Percentiles rank a stretch among this genome's conserved stretches.
Conservation (phyloP, 257 asterid species). For the Capsicum rhomboideum region DNA sequence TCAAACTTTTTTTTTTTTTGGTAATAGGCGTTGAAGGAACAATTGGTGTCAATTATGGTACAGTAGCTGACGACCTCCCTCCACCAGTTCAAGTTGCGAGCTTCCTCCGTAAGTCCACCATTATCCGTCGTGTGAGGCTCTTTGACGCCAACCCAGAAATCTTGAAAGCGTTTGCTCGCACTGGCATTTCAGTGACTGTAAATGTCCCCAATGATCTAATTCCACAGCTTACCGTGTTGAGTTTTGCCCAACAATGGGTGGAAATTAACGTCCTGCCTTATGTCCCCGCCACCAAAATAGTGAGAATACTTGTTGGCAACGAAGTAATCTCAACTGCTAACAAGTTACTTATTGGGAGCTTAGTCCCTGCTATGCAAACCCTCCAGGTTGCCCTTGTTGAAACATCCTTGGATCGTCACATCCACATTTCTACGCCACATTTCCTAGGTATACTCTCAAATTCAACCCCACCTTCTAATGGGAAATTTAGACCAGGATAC, state of each 20-base stretch:
- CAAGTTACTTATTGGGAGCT: constrained; percentile 29
- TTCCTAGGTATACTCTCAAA: constrained; percentile 49
- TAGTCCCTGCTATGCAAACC: constrained; percentile 61
- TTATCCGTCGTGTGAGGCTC: constrained; percentile 45
- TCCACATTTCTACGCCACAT: constrained; percentile 60
- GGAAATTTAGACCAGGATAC: constrained; percentile 34
- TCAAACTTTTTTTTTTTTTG: not conserved
- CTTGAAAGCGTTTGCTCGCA: constrained; percentile 49
- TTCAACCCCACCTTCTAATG: constrained; percentile 62
- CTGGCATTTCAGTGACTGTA: constrained; percentile 42
- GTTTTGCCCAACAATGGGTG: constrained; percentile 48
- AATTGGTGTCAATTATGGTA: constrained; percentile 38
- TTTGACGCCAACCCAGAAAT: constrained; percentile 47
- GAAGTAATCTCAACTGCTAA: constrained; percentile 50
- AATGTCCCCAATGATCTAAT: constrained; percentile 44
- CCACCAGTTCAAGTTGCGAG: constrained; percentile 49
- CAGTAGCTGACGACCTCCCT: constrained; percentile 36
- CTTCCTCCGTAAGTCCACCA: constrained; percentile 41
- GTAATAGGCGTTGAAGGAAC: constrained; percentile 39
- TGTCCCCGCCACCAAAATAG: constrained; percentile 32
- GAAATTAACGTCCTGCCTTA: constrained; percentile 34
- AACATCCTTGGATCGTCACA: constrained; percentile 21
- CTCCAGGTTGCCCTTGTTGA: constrained; percentile 42
- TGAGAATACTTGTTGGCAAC: constrained; percentile 58
- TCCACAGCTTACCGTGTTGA: constrained; percentile 28